Conservation (phyloP, 1,139 yeast genomes). For the Lodderomyces metapsilosis region DNA sequence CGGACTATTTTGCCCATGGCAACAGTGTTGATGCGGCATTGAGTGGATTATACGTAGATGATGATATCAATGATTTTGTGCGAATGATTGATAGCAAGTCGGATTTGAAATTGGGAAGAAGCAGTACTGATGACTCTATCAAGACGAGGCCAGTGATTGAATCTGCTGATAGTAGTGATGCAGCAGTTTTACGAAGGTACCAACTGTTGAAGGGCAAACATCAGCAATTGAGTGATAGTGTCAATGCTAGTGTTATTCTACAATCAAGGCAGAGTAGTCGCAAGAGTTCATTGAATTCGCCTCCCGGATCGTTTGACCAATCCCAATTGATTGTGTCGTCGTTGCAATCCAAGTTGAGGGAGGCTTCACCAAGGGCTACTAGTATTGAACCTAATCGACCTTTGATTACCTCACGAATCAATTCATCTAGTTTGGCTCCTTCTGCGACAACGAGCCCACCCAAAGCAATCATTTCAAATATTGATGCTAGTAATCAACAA, state of each 20-base stretch:
- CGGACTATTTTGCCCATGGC: constrained; percentile 15
- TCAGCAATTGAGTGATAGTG: constrained; percentile 52
- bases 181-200: constrained; percentile 26
- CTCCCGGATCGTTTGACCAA: constrained; percentile 17
- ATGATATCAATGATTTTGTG: constrained; percentile 79
- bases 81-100: constrained; percentile 71
- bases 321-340: constrained; percentile 7
- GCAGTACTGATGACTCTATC: constrained; percentile 3
- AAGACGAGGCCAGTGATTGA: constrained; percentile 2
- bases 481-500: not conserved
- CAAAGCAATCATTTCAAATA: not conserved
- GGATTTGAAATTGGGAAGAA: constrained; percentile 37
- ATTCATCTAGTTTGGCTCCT: constrained; percentile 4
- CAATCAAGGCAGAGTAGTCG: constrained; percentile 29
- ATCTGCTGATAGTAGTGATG: not conserved
- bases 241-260: constrained; percentile 43
- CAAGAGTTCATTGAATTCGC: constrained; percentile 32
- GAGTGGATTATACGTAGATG: constrained; percentile 52
- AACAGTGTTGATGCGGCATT: constrained; percentile 31
- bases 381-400: constrained; percentile 5
- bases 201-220: constrained; percentile 41
- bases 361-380: constrained; percentile 22
- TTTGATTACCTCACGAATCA: constrained; percentile 6
- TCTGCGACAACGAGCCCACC: not conserved
- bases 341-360: constrained; percentile 40